A percentile compares a stretch with the other conserved stretches of the same genome.
Evolutionary conservation across 2,329 filamentous ascomycete genomes (phyloP).

Genomic region (Fusarium sp.): DNA sequence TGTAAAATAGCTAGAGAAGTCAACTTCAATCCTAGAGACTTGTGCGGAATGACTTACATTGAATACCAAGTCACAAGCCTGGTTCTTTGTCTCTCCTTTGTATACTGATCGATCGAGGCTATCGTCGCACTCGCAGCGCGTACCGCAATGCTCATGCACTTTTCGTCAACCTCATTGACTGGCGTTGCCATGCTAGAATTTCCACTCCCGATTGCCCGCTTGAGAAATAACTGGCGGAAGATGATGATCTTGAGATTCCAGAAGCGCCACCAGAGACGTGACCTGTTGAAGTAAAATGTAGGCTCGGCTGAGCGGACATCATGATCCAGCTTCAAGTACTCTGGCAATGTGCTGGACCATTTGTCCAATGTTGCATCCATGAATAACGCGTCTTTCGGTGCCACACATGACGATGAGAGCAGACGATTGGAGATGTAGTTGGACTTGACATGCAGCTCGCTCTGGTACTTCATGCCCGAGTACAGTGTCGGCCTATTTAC

Average conservation of each 20-base stretch:
- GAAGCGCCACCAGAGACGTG: neutral
- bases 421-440: neutral
- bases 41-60: neutral
- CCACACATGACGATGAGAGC: neutral
- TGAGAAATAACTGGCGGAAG: neutral
- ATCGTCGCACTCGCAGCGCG: neutral
- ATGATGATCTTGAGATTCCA: neutral
- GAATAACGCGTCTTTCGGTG: neutral
- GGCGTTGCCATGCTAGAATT: fast-evolving
- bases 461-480: neutral
- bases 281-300: neutral
- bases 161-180: neutral
- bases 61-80: neutral
- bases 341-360: neutral
- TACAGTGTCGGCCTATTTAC: neutral
- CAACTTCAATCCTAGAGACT: neutral
- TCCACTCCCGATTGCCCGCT: neutral
- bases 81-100: neutral
- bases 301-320: neutral
- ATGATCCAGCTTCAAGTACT: neutral
- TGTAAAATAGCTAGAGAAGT: neutral
- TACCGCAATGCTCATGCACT: neutral
- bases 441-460: neutral
- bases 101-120: neutral
- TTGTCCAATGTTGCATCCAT: neutral